Evolutionary conservation across 1,139 yeast species (phyloP).

Genomic region (Saccharomycopsis phalli): DNA sequence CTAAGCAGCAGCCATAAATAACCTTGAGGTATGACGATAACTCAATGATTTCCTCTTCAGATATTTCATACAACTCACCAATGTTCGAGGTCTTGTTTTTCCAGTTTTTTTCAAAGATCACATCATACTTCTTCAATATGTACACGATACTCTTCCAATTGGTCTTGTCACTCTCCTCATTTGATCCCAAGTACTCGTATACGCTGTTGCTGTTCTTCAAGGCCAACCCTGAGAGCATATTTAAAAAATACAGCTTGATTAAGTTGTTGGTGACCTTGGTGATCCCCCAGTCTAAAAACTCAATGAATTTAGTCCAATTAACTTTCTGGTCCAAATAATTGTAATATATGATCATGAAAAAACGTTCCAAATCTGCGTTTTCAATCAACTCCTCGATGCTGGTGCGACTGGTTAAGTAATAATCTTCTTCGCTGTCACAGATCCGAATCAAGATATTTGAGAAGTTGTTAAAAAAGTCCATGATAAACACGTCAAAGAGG

Average conservation of each 20-base stretch:
- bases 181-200: conserved; percentile 29
- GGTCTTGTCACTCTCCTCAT: conserved; percentile 5
- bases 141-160: conserved; percentile 48
- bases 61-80: conserved; percentile 29
- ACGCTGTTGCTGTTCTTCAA: conserved; percentile 42
- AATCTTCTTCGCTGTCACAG: conserved; percentile 82
- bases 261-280: conserved; percentile 27
- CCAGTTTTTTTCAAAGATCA: conserved; percentile 6
- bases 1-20: conserved; percentile 40
- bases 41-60: conserved; percentile 70
- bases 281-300: conserved; percentile 19
- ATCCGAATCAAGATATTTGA: conserved; percentile 76
- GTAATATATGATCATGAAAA: conserved; percentile 69
- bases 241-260: conserved; percentile 74
- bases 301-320: conserved; percentile 9
- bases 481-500: conserved; percentile 45
- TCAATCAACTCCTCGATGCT: conserved; percentile 47
- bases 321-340: conserved; percentile 19
- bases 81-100: conserved; percentile 38
- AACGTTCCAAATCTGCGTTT: conserved; percentile 79
- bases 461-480: conserved; percentile 55
- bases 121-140: conserved; percentile 37
- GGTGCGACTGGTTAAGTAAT: conserved; percentile 44
- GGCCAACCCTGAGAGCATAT: conserved; percentile 68
- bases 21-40: conserved; percentile 63